Conservation (phyloP, 805 yeast genomes). For the Barnettozyma siamensis region DNA sequence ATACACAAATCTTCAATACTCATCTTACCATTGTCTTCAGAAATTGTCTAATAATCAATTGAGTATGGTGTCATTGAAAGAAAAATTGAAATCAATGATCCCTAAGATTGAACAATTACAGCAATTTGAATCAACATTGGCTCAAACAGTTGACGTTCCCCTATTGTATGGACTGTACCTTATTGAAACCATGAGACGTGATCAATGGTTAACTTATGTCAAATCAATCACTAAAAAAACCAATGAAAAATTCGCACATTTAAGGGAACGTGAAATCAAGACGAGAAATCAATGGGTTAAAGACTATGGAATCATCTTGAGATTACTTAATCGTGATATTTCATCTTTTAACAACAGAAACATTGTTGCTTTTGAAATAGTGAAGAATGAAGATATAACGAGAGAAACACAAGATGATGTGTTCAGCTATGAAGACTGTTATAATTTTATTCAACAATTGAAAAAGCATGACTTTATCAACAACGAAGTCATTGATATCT, state of each 20-base stretch:
- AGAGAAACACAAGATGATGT: not conserved
- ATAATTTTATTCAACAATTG: constrained; percentile 33
- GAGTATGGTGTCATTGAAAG: constrained; percentile 18
- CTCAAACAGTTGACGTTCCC: constrained; percentile 59
- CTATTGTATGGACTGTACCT: constrained; percentile 63
- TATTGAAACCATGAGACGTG: constrained; percentile 54
- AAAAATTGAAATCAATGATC: constrained; percentile 16
- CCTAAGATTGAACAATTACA: constrained; percentile 24
- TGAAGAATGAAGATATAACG: constrained; percentile 9
- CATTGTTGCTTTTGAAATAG: constrained; percentile 17
- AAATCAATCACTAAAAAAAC: constrained; percentile 29
- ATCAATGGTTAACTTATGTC: constrained; percentile 44
- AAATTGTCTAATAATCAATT: constrained; percentile 16
- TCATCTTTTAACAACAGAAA: constrained; percentile 20
- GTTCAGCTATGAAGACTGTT: constrained; percentile 25
- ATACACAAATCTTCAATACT: constrained; percentile 21
- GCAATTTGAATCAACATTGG: constrained; percentile 13
- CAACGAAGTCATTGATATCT: constrained; percentile 28
- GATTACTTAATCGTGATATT: constrained; percentile 25
- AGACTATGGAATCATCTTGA: constrained; percentile 48
- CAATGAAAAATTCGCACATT: constrained; percentile 51
- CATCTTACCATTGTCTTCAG: constrained; percentile 13
- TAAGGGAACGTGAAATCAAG: constrained; percentile 50
- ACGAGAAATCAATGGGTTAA: constrained; percentile 57
- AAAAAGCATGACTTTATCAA: constrained; percentile 28